Evolutionary conservation across 805 yeast genomes (phyloP).

Genomic region (Millerozyma miso): DNA sequence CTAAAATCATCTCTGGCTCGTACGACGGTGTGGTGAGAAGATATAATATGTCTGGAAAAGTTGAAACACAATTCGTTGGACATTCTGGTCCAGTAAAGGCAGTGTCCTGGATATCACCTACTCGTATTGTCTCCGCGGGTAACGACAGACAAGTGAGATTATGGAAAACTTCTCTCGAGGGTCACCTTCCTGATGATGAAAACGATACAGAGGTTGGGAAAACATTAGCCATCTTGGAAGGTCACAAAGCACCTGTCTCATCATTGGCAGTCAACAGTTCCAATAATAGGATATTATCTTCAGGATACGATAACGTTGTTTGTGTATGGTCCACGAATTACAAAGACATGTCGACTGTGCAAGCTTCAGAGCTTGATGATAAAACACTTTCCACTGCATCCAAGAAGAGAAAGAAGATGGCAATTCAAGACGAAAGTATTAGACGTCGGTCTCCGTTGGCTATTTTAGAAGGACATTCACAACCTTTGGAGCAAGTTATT

Average conservation of each 20-base stretch:
- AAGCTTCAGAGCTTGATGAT: slow-evolving; percentile 39
- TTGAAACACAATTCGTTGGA: slow-evolving; percentile 77
- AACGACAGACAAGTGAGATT: slow-evolving; percentile 84
- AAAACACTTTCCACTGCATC: slow-evolving; percentile 67
- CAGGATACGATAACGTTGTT: slow-evolving; percentile 72
- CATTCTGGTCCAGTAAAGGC: slow-evolving; percentile 85
- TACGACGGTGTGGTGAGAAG: slow-evolving; percentile 94
- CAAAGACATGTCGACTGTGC: slow-evolving; percentile 71
- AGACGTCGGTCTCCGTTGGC: slow-evolving; percentile 81
- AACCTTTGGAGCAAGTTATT: slow-evolving; percentile 81
- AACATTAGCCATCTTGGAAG: slow-evolving; percentile 81
- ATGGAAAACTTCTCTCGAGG: slow-evolving; percentile 65
- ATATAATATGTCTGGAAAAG: slow-evolving; percentile 77
- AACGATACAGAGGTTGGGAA: slow-evolving; percentile 57
- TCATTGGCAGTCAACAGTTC: slow-evolving; percentile 56
- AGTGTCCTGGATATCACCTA: slow-evolving; percentile 72
- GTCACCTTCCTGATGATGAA: slow-evolving; percentile 40
- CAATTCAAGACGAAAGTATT: slow-evolving; percentile 68
- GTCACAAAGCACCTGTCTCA: slow-evolving; percentile 86
- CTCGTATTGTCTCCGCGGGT: slow-evolving; percentile 79
- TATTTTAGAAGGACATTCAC: slow-evolving; percentile 73
- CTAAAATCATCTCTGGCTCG: slow-evolving; percentile 77
- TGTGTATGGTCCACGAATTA: slow-evolving; percentile 87
- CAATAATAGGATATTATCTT: slow-evolving; percentile 70
- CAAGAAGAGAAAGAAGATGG: slow-evolving; percentile 83